Evolutionary conservation across 2,329 filamentous ascomycete species (phyloP).

Genomic region (Penicillium brevicompactum): DNA sequence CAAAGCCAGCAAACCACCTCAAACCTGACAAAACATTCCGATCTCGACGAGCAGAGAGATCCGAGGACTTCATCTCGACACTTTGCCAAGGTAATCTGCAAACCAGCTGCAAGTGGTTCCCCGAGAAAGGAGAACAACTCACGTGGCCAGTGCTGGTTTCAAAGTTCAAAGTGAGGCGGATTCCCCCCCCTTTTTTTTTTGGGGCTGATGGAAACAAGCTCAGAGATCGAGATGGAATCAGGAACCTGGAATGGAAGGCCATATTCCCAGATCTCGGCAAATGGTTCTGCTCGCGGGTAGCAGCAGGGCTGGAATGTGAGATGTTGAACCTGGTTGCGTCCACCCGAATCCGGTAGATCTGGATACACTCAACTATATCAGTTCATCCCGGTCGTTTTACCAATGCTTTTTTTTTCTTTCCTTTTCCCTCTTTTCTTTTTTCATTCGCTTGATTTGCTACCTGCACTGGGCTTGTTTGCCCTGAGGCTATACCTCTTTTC

Average conservation of each 20-base stretch:
- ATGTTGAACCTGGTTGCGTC: conserved; percentile 20
- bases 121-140: conserved; percentile 19
- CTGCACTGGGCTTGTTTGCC: conserved; percentile 10
- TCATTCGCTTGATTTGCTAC: conserved; percentile 11
- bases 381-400: conserved; percentile 26
- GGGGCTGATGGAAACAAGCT: not conserved
- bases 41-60: not conserved
- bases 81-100: conserved; percentile 10
- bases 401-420: conserved; percentile 21
- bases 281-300: conserved; percentile 23
- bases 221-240: not conserved
- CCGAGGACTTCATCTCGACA: conserved; percentile 6
- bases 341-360: conserved; percentile 24
- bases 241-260: not conserved
- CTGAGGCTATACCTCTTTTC: conserved; percentile 1
- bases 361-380: conserved; percentile 22
- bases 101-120: conserved; percentile 19
- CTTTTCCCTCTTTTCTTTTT: conserved; percentile 18
- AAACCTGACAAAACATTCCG: conserved; percentile 6
- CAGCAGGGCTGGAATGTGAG: conserved; percentile 29
- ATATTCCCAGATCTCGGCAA: conserved; percentile 3
- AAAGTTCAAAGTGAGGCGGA: conserved; percentile 27
- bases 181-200: not conserved
- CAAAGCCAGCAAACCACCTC: not conserved
- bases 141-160: conserved; percentile 26